These are phyloP conservation scores for Colletotrichum tamarilloi DNA, from an alignment of 2,329 filamentous ascomycete genomes.

Conservation along the genomic window DNA sequence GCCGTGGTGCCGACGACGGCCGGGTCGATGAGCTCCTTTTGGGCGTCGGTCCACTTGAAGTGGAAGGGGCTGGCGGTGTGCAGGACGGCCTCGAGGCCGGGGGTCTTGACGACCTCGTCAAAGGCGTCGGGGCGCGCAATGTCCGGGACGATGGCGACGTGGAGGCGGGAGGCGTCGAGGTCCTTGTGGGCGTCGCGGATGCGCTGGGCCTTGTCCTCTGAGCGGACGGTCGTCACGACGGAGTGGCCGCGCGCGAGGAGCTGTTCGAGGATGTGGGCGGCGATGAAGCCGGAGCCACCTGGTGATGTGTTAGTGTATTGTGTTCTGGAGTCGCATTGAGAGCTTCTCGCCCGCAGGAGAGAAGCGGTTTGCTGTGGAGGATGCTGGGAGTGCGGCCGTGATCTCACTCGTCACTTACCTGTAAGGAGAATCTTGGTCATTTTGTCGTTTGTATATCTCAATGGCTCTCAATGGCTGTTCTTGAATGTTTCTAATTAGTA, in stretches of 20 bases:
- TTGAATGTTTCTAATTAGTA: background rate
- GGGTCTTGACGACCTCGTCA: constrained; percentile 66
- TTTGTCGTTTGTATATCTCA: constrained; percentile 27
- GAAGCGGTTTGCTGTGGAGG: no score
- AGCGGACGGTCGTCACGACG: constrained; percentile 67
- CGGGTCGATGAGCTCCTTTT: constrained; percentile 67
- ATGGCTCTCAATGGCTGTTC: background rate
- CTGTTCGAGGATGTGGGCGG: constrained; percentile 65
- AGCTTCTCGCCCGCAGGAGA: no score
- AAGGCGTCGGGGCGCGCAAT: constrained; percentile 81
- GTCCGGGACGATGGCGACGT: constrained; percentile 76
- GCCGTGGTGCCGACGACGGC: constrained; percentile 72
- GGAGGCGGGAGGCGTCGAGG: constrained; percentile 55
- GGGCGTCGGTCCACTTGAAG: constrained; percentile 61
- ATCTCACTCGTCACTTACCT: constrained; percentile 50
- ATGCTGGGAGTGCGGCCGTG: background rate
- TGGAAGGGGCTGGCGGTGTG: constrained; percentile 72
- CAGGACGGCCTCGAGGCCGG: constrained; percentile 65
- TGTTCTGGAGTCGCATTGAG: no score
- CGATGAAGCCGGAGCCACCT: constrained; percentile 66
- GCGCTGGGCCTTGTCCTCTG: constrained; percentile 62
- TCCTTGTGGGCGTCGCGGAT: constrained; percentile 61
- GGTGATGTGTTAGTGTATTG: background rate
- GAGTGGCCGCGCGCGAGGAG: constrained; percentile 62
- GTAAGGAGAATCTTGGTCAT: constrained; percentile 62